These are phyloP conservation scores for Litchi chinensis DNA, from an alignment of 345 rosid genomes.

Conservation along the genomic window DNA sequence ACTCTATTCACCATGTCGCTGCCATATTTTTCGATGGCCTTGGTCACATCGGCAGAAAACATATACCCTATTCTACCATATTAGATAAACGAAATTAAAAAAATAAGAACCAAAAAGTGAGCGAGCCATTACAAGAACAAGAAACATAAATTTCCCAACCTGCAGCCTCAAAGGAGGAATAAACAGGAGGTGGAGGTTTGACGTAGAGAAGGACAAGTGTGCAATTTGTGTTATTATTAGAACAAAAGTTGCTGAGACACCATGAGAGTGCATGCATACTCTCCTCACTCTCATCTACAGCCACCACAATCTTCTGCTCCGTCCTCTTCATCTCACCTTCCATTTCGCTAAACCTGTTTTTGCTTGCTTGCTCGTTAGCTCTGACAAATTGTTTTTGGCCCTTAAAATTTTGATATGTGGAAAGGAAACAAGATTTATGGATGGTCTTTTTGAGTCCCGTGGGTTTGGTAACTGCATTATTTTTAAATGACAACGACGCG, in stretches of 20 bases:
- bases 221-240: conserved; percentile 33
- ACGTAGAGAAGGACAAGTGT: conserved; percentile 76
- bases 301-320: conserved; percentile 61
- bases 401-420: conserved; percentile 5
- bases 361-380: not conserved
- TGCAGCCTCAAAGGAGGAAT: conserved; percentile 66
- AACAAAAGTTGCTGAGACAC: conserved; percentile 67
- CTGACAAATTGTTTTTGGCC: not conserved
- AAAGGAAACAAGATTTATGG: not conserved
- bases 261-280: conserved; percentile 93
- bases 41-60: conserved; percentile 50
- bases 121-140: not conserved
- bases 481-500: not conserved
- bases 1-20: conserved; percentile 57
- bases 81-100: not conserved
- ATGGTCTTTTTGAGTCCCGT: conserved; percentile 1
- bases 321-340: conserved; percentile 28
- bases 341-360: conserved; percentile 11
- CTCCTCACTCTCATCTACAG: conserved; percentile 88
- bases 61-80: conserved; percentile 41
- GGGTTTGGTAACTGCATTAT: not conserved
- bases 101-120: not conserved
- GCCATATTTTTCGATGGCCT: conserved; percentile 55
- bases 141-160: conserved; percentile 33
- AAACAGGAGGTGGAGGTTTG: conserved; percentile 71